phyloP scores from a whole-genome alignment of 1,284 basidiomycete species.

The Ganoderma sinense region DNA sequence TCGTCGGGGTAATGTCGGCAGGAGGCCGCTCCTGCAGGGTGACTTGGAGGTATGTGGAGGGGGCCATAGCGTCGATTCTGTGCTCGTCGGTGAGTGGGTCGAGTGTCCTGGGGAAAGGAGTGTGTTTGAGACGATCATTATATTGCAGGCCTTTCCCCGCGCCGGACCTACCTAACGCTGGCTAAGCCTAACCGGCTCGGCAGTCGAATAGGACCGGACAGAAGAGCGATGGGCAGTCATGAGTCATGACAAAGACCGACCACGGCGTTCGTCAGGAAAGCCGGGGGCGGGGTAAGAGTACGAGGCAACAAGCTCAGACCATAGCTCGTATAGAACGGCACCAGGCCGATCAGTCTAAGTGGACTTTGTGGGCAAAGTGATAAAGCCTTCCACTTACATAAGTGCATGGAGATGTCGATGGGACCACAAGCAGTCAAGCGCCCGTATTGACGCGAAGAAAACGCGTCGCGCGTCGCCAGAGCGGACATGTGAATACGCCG shows the following conservation, averaged over 20 bases:
- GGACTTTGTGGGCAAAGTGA: too few species aligned
- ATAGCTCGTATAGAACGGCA: not conserved
- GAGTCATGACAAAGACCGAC: not conserved
- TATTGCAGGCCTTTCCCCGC: not conserved
- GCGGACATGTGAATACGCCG: constrained; percentile 28
- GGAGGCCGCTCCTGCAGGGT: constrained; percentile 79
- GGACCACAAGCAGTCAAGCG: not conserved
- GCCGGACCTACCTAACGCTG: not conserved
- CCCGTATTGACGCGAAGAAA: not conserved
- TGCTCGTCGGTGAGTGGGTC: too few species aligned
- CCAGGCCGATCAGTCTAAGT: too few species aligned
- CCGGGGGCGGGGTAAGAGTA: not conserved
- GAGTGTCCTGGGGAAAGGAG: not conserved
- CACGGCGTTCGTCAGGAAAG: not conserved
- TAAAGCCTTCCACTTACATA: too few species aligned
- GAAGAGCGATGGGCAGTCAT: not conserved
- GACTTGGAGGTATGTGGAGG: constrained; percentile 65
- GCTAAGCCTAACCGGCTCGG: constrained; percentile 8
- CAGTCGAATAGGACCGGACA: constrained; percentile 2
- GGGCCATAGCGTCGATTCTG: constrained; percentile 34
- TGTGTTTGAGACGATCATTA: not conserved
- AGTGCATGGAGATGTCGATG: not conserved
- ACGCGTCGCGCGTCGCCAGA: constrained; percentile 11
- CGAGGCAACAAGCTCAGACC: not conserved
- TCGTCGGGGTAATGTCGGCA: constrained; percentile 69